Evolutionary conservation across 2,329 filamentous ascomycete species (phyloP).

Genomic region (Apiospora rasikravindrae): DNA sequence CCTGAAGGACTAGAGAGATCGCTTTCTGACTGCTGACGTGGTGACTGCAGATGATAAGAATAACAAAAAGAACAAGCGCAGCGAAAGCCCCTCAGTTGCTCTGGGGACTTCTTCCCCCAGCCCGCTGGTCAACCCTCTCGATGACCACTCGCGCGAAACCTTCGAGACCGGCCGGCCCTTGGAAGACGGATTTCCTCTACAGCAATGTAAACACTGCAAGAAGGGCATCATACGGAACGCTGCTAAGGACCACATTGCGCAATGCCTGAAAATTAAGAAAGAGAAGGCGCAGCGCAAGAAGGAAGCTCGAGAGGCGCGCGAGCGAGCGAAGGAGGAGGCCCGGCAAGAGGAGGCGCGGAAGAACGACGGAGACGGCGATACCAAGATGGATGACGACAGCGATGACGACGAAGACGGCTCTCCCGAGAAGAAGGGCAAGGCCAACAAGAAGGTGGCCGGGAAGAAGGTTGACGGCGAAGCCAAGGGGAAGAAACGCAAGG

Average conservation of each 20-base stretch:
- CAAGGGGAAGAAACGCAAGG: constrained; percentile 80
- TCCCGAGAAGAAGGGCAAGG: constrained; percentile 50
- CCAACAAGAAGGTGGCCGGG: constrained; percentile 66
- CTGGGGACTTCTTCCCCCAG: constrained; percentile 51
- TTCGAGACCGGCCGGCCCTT: constrained; percentile 84
- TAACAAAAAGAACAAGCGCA: constrained; percentile 60
- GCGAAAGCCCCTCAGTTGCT: constrained; percentile 45
- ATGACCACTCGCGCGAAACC: constrained; percentile 76
- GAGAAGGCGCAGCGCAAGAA: constrained; percentile 81
- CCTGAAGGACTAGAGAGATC: no score
- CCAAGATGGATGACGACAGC: constrained; percentile 48
- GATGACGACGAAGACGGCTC: constrained; percentile 54
- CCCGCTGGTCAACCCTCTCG: constrained; percentile 70
- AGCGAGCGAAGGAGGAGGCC: constrained; percentile 68
- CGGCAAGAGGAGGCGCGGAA: constrained; percentile 61
- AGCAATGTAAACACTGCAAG: constrained; percentile 94
- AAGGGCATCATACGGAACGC: constrained; percentile 80
- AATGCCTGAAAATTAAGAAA: constrained; percentile 84
- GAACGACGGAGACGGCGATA: constrained; percentile 50
- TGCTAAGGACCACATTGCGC: constrained; percentile 79
- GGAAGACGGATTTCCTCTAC: constrained; percentile 78
- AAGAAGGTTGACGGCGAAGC: constrained; percentile 68
- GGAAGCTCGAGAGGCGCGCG: constrained; percentile 72
- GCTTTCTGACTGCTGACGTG: not conserved
- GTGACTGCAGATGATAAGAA: constrained; percentile 49